Base-by-base conservation (phyloP, 306 rosid species). In the Malus domestica region DNA sequence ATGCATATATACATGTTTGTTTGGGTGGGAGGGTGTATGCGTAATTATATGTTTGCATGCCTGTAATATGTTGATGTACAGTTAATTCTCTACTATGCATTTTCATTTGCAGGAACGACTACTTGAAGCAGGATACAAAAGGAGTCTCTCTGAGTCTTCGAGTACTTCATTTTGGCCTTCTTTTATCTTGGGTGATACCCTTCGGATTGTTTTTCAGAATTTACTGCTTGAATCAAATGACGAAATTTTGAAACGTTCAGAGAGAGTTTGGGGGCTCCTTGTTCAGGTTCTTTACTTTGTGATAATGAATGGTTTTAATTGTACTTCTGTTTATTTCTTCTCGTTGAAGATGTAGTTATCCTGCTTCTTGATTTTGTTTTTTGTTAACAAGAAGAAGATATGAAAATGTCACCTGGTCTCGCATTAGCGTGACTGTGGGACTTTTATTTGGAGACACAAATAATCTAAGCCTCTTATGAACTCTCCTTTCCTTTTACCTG, bases 201-300 rank as follows among this genome's bases (percentile, higher is more conserved):
- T 95, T 76, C 81, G 91, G 80, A 90, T 92, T 79, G 98, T 95
- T 70, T 95, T 92, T 78, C 98, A 95, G 86, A 95, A 95, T 90
- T 79, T 92, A 76, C 85, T 95, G 38, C 82, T 95, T 84, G 98
- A 95, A 85, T 89, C 98, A 69, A 92, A 95, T 83, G 92, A 90
- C 16, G 90, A 86, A 73, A 89, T 95, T 82, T 88, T 95, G 90
- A 87, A 81, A 72, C 93, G 90, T 84, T 95, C 98, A 10, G 96
- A 92, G 88, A 86, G 97, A 82, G 98, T 95, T 73, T 95, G 98
- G 98, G 84, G 91, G 86, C 96, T 95, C 52, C 97, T 95, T 78
- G 84, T 95, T 85, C 91, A 92, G 98, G 98, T 94, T 79, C 70
- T 77, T 45, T 52, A 42, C 49, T 59, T 72, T 16, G 71, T 63